Conservation (phyloP, 257 asterid species). For the Scutellaria barbata region DNA sequence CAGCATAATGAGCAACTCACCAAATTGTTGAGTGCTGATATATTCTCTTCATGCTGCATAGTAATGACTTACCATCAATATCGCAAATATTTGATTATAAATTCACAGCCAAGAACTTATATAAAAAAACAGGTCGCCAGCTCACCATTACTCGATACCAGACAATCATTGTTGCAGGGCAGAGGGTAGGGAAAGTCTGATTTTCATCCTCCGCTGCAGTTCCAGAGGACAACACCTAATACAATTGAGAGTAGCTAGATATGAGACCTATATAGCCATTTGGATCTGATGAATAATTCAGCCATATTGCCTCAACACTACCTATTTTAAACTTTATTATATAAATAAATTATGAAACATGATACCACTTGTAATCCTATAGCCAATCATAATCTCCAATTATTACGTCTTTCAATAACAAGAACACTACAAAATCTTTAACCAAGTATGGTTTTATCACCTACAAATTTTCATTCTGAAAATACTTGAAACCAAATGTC, state of each 20-base stretch:
- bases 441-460: background rate
- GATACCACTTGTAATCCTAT: background rate
- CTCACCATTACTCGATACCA: conserved; percentile 89
- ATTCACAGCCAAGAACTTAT: background rate
- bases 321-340: no score
- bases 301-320: no score
- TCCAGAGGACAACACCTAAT: conserved; percentile 56
- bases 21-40: conserved; percentile 62
- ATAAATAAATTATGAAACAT: no score
- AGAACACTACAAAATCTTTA: background rate
- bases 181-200: conserved; percentile 62
- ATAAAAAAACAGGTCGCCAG: conserved; percentile 16
- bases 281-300: conserved; percentile 3
- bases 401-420: background rate
- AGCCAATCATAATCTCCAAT: background rate
- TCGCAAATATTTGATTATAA: conserved; percentile 30
- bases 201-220: conserved; percentile 52
- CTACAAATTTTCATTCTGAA: no score
- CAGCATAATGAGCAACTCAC: conserved; percentile 51
- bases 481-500: no score
- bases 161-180: conserved; percentile 66
- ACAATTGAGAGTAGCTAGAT: conserved; percentile 33
- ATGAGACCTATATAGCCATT: conserved; percentile 28
- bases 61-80: conserved; percentile 37
- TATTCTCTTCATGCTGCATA: conserved; percentile 88